phyloP scores from a whole-genome alignment of 148 eudicot genomes.

The Pouteria glomerata region DNA sequence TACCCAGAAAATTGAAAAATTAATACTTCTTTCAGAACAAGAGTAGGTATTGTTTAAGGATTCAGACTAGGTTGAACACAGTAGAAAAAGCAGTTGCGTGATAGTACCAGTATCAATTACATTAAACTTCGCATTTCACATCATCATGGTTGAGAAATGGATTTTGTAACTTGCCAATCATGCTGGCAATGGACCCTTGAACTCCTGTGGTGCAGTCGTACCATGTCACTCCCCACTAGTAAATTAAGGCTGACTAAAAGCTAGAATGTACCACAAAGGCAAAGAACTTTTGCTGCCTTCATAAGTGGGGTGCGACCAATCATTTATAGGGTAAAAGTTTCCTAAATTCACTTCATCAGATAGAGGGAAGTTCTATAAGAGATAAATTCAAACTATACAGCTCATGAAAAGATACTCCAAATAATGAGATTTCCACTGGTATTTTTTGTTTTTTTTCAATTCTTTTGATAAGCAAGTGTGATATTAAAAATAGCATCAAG shows the following conservation, averaged over 20 bases:
- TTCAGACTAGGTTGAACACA: not conserved
- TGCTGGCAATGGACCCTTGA: not conserved
- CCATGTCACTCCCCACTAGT: not conserved
- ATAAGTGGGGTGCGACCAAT: not conserved
- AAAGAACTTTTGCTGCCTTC: not conserved
- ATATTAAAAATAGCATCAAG: too few species aligned
- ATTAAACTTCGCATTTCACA: not conserved
- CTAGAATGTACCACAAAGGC: not conserved
- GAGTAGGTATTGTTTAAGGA: not conserved
- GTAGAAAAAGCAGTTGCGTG: not conserved
- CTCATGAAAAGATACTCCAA: not conserved
- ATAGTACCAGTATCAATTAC: not conserved
- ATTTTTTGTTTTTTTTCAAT: too few species aligned
- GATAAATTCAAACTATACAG: not conserved
- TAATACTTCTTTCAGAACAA: not conserved
- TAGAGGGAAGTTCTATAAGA: conserved; percentile 4
- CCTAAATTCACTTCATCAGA: not conserved
- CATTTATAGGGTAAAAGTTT: not conserved
- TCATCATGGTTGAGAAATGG: conserved; percentile 1
- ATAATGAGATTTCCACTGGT: not conserved
- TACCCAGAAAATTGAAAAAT: not conserved
- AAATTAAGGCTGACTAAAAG: not conserved
- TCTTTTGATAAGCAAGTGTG: too few species aligned
- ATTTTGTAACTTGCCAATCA: not conserved
- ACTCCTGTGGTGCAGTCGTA: not conserved